Evolutionary conservation across 2,329 filamentous ascomycete species (phyloP).

Genomic region (Scortechinia acanthostroma): DNA sequence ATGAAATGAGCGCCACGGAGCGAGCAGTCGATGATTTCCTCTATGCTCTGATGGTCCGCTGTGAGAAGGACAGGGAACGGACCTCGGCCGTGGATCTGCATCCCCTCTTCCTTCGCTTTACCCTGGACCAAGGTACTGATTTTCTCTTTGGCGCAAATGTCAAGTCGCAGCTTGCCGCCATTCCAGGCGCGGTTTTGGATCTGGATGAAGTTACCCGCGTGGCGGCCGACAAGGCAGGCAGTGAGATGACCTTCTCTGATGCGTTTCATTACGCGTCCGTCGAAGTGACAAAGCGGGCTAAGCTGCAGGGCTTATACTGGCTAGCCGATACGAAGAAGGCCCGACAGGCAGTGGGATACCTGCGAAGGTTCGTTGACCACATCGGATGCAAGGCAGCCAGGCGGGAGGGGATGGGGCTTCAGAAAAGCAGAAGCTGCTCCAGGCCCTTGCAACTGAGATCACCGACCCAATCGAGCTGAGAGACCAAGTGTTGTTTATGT

Average conservation of each 20-base stretch:
- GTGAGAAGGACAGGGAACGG: neutral
- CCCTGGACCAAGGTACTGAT: neutral
- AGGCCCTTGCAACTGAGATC: neutral
- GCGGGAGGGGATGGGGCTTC: neutral
- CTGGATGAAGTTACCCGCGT: neutral
- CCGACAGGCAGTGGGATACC: neutral
- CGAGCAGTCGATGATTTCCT: neutral
- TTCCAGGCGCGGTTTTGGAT: too few relatives aligned
- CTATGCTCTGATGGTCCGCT: neutral
- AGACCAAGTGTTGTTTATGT: neutral
- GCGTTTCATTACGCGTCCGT: neutral
- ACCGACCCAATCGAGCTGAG: neutral
- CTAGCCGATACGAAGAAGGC: neutral
- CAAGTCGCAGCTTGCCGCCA: too few relatives aligned
- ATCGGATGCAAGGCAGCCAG: neutral
- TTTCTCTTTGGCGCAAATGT: too few relatives aligned
- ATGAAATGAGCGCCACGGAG: neutral
- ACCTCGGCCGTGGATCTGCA: neutral
- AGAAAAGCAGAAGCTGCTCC: neutral
- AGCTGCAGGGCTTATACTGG: neutral
- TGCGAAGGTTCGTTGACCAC: neutral
- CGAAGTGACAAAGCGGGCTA: neutral
- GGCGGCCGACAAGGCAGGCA: neutral
- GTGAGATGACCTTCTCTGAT: neutral
- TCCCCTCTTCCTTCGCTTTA: neutral